Evolutionary conservation across 176 grass and related monocot genomes (phyloP).

Genomic region (Luzula sylvatica): DNA sequence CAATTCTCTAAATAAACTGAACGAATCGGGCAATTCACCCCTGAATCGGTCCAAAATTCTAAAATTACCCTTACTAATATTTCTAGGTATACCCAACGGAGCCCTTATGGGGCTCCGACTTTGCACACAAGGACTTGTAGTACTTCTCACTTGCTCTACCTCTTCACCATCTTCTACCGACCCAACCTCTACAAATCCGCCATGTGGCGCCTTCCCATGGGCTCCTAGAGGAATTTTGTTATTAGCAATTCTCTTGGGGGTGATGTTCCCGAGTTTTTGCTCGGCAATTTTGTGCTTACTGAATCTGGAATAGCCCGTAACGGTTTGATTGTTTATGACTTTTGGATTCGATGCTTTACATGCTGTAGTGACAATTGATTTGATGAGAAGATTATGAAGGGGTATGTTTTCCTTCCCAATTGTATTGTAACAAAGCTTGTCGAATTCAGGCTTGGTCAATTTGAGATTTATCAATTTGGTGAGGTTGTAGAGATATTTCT

Average conservation of each 20-base stretch:
- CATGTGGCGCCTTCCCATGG: conserved; percentile 38
- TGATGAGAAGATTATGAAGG: conserved; percentile 51
- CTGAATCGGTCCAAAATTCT: conserved; percentile 29
- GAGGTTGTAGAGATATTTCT: conserved; percentile 42
- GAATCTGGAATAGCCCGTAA: conserved; percentile 48
- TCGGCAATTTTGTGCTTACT: conserved; percentile 22
- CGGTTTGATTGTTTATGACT: conserved; percentile 26
- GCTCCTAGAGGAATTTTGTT: conserved; percentile 36
- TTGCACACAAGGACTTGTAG: conserved; percentile 42
- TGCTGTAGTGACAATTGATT: conserved; percentile 44
- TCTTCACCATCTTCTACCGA: conserved; percentile 70
- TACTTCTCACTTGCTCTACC: conserved; percentile 57
- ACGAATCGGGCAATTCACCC: conserved; percentile 55
- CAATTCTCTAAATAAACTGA: conserved; percentile 27
- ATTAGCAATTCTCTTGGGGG: conserved; percentile 27
- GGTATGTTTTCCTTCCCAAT: conserved; percentile 55
- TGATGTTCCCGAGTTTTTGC: conserved; percentile 21
- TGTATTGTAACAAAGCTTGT: conserved; percentile 35
- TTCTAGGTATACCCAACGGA: conserved; percentile 32
- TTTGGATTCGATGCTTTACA: conserved; percentile 8
- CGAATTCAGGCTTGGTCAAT: conserved; percentile 46
- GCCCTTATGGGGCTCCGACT: conserved; percentile 61
- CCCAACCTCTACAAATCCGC: conserved; percentile 36
- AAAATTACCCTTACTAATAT: conserved; percentile 20
- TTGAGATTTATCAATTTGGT: conserved; percentile 34